phyloP scores from a whole-genome alignment of 257 asterid genomes.

The Jacaranda copaia region DNA sequence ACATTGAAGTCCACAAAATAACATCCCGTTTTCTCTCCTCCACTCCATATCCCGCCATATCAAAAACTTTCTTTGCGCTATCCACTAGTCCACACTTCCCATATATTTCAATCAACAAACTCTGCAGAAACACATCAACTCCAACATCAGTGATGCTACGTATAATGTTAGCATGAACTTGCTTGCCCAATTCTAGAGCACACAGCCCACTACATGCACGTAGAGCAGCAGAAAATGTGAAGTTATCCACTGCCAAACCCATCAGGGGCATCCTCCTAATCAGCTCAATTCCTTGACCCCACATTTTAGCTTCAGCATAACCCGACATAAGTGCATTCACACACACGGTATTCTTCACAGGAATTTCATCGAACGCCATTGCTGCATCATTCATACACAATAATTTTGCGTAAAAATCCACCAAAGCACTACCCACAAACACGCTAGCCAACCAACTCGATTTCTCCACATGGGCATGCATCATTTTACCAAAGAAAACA shows the following conservation, averaged over 20 bases:
- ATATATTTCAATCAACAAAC: conserved; percentile 85
- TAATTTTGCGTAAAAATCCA: conserved; percentile 59
- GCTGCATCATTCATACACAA: conserved; percentile 52
- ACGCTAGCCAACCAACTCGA: conserved; percentile 76
- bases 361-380: conserved; percentile 84
- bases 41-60: conserved; percentile 52
- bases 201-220: conserved; percentile 69
- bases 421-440: conserved; percentile 78
- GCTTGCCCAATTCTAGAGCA: conserved; percentile 64
- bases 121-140: conserved; percentile 67
- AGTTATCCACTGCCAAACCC: conserved; percentile 55
- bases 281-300: conserved; percentile 56
- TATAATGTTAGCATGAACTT: conserved; percentile 62
- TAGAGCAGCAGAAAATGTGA: conserved; percentile 69
- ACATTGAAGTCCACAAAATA: conserved; percentile 85
- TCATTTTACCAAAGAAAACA: conserved; percentile 47
- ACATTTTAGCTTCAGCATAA: conserved; percentile 74
- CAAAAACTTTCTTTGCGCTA: conserved; percentile 64
- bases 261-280: conserved; percentile 54
- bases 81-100: conserved; percentile 78
- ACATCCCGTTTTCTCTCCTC: conserved; percentile 56
- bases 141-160: conserved; percentile 49
- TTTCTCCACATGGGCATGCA: conserved; percentile 62
- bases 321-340: conserved; percentile 81
- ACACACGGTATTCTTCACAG: conserved; percentile 65